phyloP scores from a whole-genome alignment of 441 rosid genomes.

The Brassica hybrid region DNA sequence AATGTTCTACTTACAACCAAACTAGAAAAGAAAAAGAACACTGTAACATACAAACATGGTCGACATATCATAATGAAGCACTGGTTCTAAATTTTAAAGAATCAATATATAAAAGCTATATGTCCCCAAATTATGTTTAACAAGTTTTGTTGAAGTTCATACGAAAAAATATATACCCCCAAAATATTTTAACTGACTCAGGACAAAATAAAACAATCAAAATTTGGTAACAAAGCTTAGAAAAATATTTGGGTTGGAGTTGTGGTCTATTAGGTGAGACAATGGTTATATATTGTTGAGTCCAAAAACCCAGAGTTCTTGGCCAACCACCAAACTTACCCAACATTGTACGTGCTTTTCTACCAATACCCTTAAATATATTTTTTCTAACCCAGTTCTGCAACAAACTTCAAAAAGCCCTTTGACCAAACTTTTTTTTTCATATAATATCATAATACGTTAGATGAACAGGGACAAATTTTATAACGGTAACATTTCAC shows the following conservation, averaged over 20 bases:
- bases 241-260: neutral
- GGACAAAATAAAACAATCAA: no score
- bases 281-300: neutral
- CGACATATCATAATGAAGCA: neutral
- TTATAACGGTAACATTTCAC: conserved; percentile 32
- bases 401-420: neutral
- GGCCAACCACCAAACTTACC: no score
- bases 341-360: no score
- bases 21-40: neutral
- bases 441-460: neutral
- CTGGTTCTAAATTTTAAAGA: neutral
- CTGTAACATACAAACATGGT: neutral
- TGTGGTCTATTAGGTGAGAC: neutral
- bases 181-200: no score
- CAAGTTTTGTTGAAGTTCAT: neutral
- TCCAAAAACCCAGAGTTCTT: no score
- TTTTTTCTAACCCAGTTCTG: neutral
- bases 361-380: no score
- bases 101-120: neutral
- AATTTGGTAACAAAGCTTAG: conserved; percentile 7
- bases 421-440: neutral
- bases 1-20: neutral
- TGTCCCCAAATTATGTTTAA: neutral
- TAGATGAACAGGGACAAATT: neutral
- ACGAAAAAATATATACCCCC: no score